Conservation (phyloP, 2,329 filamentous ascomycete species). For the Teratosphaeria destructans region DNA sequence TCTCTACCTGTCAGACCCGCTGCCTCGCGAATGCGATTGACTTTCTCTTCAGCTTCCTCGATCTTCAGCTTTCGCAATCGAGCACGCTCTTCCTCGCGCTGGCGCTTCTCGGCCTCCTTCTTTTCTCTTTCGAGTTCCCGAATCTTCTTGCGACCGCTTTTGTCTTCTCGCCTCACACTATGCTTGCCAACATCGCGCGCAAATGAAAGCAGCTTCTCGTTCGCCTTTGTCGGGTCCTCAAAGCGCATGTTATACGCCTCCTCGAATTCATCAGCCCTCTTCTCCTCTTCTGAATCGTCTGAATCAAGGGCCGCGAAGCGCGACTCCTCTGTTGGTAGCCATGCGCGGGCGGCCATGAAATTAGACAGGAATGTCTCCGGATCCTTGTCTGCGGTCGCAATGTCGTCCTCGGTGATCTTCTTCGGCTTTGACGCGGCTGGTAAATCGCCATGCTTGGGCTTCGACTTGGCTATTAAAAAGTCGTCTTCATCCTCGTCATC, state of each 20-base stretch:
- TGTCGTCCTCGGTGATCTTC: slow-evolving; percentile 47
- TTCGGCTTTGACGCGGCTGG: slow-evolving; percentile 11
- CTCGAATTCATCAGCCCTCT: slow-evolving; percentile 76
- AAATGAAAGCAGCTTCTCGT: slow-evolving; percentile 80
- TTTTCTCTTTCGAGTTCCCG: slow-evolving; percentile 67
- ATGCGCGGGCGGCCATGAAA: slow-evolving; percentile 85
- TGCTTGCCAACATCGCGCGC: slow-evolving; percentile 75
- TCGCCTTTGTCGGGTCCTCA: slow-evolving; percentile 79
- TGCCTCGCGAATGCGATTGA: slow-evolving; percentile 79
- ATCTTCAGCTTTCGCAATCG: slow-evolving; percentile 78
- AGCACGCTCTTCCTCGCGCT: slow-evolving; percentile 70
- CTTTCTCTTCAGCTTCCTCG: slow-evolving; percentile 78
- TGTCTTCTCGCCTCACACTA: slow-evolving; percentile 80
- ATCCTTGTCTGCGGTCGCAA: slow-evolving; percentile 72
- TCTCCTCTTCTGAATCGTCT: slow-evolving; percentile 70
- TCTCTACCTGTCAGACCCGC: slow-evolving; percentile 56
- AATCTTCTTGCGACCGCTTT: slow-evolving; percentile 65
- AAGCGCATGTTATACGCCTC: slow-evolving; percentile 92
- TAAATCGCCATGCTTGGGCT: slow-evolving; percentile 25
- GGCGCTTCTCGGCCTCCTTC: slow-evolving; percentile 67
- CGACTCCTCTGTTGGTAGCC: slow-evolving; percentile 59
- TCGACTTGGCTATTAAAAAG: slow-evolving; percentile 65
- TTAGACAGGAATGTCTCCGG: slow-evolving; percentile 91
- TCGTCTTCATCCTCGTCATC: slow-evolving; percentile 50
- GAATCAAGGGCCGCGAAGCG: slow-evolving; percentile 79